phyloP scores from a whole-genome alignment of 2,329 filamentous ascomycete genomes.

The Akanthomyces uredinophilus region DNA sequence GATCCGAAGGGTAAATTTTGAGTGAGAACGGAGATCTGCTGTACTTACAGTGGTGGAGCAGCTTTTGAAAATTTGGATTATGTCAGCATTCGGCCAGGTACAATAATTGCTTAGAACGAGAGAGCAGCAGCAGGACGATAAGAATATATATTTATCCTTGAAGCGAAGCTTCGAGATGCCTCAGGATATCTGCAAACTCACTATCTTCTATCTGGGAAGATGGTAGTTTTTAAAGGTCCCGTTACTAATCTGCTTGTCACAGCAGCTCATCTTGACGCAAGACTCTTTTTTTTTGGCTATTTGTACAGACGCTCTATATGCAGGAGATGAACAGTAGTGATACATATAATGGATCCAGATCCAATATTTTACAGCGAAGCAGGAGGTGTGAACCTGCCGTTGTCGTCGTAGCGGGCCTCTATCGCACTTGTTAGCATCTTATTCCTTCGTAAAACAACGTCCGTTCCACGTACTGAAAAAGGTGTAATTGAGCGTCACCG shows the following conservation, averaged over 20 bases:
- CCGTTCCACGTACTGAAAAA: conserved; percentile 82
- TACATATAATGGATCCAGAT: not conserved
- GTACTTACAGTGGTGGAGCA: not conserved
- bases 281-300: not conserved
- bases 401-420: conserved; percentile 45
- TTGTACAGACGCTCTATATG: conserved; percentile 12
- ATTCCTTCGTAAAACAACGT: not conserved
- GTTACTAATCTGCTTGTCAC: not conserved
- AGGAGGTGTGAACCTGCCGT: conserved; percentile 39
- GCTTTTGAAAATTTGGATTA: not conserved
- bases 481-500: conserved; percentile 92
- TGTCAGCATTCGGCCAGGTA: not conserved
- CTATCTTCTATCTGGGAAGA: too few species aligned
- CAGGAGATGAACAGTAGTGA: not conserved
- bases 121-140: not conserved
- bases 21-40: too few species aligned
- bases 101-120: too few species aligned
- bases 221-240: not conserved
- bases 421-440: conserved; percentile 29
- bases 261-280: not conserved
- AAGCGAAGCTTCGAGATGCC: too few species aligned
- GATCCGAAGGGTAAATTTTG: conserved; percentile 20
- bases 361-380: conserved; percentile 20
- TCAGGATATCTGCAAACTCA: too few species aligned
- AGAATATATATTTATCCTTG: not conserved